These are phyloP conservation scores for Rhizophora apiculata DNA, from an alignment of 345 rosid species.

Conservation along the genomic window DNA sequence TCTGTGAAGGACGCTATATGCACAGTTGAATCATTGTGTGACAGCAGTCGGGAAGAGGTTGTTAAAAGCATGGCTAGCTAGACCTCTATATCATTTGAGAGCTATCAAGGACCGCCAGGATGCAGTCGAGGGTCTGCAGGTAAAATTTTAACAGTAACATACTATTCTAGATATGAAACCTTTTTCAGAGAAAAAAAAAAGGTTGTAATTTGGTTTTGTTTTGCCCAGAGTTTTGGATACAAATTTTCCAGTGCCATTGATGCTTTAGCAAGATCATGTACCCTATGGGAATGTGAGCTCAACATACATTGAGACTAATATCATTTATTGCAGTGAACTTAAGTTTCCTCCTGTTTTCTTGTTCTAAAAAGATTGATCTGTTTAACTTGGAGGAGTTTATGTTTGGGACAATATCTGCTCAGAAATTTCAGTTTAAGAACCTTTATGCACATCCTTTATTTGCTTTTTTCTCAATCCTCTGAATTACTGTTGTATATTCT, in stretches of 20 bases:
- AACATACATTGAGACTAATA: neutral
- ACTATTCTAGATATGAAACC: neutral
- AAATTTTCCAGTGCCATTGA: neutral
- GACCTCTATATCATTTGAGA: slow-evolving; percentile 66
- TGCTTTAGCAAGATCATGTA: neutral
- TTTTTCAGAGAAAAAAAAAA: neutral
- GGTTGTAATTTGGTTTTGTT: neutral
- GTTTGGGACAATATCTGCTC: neutral
- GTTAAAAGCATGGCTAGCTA: slow-evolving; percentile 89
- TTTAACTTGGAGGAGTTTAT: neutral
- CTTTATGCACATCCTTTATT: neutral
- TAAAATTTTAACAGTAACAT: slow-evolving; percentile 27
- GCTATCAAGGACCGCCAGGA: slow-evolving; percentile 89
- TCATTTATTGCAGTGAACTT: neutral
- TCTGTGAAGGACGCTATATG: slow-evolving; percentile 70
- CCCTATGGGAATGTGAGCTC: neutral
- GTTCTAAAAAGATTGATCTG: neutral
- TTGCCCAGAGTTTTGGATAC: neutral
- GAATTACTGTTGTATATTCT: slow-evolving; percentile 3
- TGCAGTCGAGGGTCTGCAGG: slow-evolving; percentile 82
- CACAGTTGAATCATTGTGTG: slow-evolving; percentile 87
- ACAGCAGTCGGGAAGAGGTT: slow-evolving; percentile 93
- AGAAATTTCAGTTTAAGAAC: neutral
- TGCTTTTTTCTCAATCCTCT: neutral
- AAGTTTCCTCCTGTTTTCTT: neutral